Conservation (phyloP, 352 stramenopile genomes). For the Phytophthora macrochlamydospora region DNA sequence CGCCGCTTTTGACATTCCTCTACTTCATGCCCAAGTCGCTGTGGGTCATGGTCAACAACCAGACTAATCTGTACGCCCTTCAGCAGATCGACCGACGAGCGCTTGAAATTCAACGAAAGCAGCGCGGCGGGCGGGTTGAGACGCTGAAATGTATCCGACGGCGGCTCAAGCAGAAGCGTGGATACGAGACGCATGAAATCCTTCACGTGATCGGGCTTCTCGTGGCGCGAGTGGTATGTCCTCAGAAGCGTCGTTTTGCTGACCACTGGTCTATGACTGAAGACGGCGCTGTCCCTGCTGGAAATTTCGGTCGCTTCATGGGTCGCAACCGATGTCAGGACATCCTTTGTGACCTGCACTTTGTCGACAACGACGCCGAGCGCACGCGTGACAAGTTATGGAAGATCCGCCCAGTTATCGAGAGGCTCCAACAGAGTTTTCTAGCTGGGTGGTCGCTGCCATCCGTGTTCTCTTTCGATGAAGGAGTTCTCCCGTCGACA, state of each 20-base stretch:
- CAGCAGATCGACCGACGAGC: slow-evolving; percentile 14
- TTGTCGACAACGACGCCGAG: not conserved
- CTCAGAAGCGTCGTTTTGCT: not conserved
- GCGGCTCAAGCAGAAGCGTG: slow-evolving; percentile 18
- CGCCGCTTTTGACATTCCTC: slow-evolving; percentile 23
- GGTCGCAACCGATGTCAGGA: not conserved
- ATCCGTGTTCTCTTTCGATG: not conserved
- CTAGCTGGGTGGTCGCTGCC: not conserved
- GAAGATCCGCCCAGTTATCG: slow-evolving; percentile 1
- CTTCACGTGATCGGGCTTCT: slow-evolving; percentile 4
- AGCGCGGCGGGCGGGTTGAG: not conserved
- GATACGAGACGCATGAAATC: slow-evolving; percentile 3
- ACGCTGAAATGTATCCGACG: slow-evolving; percentile 4
- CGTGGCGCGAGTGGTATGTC: not conserved
- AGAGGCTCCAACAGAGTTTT: not conserved
- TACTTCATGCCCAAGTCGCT: slow-evolving; percentile 25
- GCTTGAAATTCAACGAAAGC: not conserved
- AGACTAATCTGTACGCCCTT: slow-evolving; percentile 27
- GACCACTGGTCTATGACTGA: slow-evolving; percentile 6
- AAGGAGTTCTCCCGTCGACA: slow-evolving; percentile 1
- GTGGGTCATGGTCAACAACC: slow-evolving; percentile 3
- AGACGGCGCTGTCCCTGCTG: not conserved
- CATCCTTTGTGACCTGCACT: slow-evolving; percentile 1
- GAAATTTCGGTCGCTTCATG: slow-evolving; percentile 2
- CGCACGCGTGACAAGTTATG: not conserved